phyloP scores from a whole-genome alignment of 768 basidiomycete species.

The Agrocybe chaxingu region DNA sequence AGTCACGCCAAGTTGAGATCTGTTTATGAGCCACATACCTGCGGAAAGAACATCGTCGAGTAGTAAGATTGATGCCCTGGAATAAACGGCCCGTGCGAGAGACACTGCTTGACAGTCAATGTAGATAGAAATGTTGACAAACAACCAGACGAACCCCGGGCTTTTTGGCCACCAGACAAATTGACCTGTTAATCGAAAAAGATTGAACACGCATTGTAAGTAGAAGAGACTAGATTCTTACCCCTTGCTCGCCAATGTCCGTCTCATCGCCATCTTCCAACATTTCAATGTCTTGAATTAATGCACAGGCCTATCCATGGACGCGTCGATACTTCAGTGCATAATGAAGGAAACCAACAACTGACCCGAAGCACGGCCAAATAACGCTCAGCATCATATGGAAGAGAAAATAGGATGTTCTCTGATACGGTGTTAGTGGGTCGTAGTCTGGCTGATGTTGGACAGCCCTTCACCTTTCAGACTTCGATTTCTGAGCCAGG shows the following conservation, averaged over 20 bases:
- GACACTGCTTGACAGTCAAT: constrained; percentile 22
- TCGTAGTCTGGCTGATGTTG: not conserved
- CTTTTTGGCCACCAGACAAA: constrained; percentile 63
- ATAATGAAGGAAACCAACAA: constrained; percentile 24
- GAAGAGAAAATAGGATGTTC: constrained; percentile 80
- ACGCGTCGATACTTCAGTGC: constrained; percentile 11
- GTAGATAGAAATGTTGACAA: constrained; percentile 39
- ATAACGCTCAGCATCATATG: constrained; percentile 71
- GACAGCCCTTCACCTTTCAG: constrained; percentile 12
- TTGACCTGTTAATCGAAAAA: constrained; percentile 32
- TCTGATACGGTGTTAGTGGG: constrained; percentile 3
- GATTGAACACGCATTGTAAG: not conserved
- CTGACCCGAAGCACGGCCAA: constrained; percentile 71
- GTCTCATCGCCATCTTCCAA: constrained; percentile 86
- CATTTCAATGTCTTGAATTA: constrained; percentile 73
- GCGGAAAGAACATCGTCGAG: constrained; percentile 79
- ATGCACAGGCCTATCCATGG: constrained; percentile 49
- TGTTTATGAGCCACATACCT: constrained; percentile 25
- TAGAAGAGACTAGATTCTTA: constrained; percentile 24
- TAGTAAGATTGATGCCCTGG: constrained; percentile 75
- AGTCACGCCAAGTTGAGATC: not conserved
- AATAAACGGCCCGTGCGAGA: constrained; percentile 80
- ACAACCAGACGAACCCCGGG: constrained; percentile 46
- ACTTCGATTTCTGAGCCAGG: constrained; percentile 75
- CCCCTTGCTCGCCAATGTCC: constrained; percentile 86